phyloP scores from a whole-genome alignment of 139 green algal genomes.

The Spirogloea muscicola region DNA sequence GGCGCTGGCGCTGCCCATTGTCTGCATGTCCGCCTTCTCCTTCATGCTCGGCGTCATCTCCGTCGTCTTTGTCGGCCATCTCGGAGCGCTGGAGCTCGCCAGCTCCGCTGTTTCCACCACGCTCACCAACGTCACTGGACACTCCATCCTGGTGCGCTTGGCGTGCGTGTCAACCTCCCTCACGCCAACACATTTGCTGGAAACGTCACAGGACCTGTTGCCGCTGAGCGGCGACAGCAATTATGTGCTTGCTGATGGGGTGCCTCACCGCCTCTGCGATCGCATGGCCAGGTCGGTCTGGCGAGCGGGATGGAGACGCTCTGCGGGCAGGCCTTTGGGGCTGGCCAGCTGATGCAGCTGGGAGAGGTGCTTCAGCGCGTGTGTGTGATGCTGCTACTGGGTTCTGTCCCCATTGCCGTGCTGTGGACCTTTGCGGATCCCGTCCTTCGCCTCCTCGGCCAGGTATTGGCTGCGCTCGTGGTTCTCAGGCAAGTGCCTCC shows the following conservation, averaged over 20 bases:
- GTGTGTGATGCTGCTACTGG: slow-evolving; percentile 18
- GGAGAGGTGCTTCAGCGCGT: slow-evolving; percentile 32
- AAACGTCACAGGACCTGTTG: neutral
- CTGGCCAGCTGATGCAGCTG: slow-evolving; percentile 9
- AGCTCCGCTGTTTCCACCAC: slow-evolving; percentile 24
- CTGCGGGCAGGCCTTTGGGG: slow-evolving; percentile 38
- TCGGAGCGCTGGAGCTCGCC: slow-evolving; percentile 16
- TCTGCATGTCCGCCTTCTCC: slow-evolving; percentile 13
- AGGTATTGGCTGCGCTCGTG: neutral
- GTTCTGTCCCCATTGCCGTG: slow-evolving; percentile 18
- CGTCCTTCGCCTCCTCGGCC: slow-evolving; percentile 25
- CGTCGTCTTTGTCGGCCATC: slow-evolving; percentile 29
- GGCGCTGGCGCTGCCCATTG: slow-evolving; percentile 2
- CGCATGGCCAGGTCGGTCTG: slow-evolving; percentile 11
- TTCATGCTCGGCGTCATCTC: slow-evolving; percentile 35
- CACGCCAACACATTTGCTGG: neutral
- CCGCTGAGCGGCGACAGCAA: neutral
- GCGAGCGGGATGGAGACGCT: slow-evolving; percentile 33
- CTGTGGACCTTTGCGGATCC: slow-evolving; percentile 22
- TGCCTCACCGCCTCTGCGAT: neutral
- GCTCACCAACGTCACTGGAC: slow-evolving; percentile 29
- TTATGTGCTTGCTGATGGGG: too few species aligned
- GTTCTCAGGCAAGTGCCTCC: too few species aligned
- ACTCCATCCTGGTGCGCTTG: slow-evolving; percentile 15
- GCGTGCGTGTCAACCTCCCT: neutral